Evolutionary conservation across 1,139 yeast genomes (phyloP), one percentile per base, ranked within the genome.

Genomic region (Nematodospora anomalae): DNA sequence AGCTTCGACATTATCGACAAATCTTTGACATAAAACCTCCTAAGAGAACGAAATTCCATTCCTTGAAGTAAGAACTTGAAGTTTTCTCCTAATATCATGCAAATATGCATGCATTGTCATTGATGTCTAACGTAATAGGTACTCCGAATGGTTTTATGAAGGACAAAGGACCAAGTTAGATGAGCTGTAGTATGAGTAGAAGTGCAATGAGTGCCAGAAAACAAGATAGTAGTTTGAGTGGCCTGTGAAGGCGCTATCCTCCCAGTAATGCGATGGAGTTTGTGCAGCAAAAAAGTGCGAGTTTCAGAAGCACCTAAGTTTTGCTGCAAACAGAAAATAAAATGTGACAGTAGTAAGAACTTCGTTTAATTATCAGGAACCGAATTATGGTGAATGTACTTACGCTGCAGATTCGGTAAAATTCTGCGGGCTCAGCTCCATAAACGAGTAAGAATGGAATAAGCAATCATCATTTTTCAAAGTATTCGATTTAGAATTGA

Each of bases 231-330:
- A 15, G 10, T 13, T 18, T 30, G 6, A 22, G 26, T 15, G 31
- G 28, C 3, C 15, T 23, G 26, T 23, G 37, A 37, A 37, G 29
- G 18, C 3, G 16, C n/a, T 14, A 15, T 16, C 25, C 27, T 26
- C 10, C 8, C 20, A 18, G 7, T 8, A 18, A 18, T 10, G 5
- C 22, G 6, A 26, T n/a, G 9, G 23, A 24, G 18, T 13, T 14
- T 8, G 24, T 20, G 14, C 16, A 33, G 22, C 16, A 33, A 41
- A 16, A 31, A 43, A 16, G 46, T 47, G 28, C 52, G 74, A 7
- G 62, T 66, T 28, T 53, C 79, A 31, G 73, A 71, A 2, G 83
- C 83, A 2, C 77, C 83, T 48, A 78, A 74, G 40, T 60, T 62
- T 8, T 76, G 80, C 47, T 59, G 80, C 4, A 41, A 55, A 18